Evolutionary conservation across 495 filamentous ascomycete genomes (phyloP).

Genomic region (Recurvomyces mirabilis): DNA sequence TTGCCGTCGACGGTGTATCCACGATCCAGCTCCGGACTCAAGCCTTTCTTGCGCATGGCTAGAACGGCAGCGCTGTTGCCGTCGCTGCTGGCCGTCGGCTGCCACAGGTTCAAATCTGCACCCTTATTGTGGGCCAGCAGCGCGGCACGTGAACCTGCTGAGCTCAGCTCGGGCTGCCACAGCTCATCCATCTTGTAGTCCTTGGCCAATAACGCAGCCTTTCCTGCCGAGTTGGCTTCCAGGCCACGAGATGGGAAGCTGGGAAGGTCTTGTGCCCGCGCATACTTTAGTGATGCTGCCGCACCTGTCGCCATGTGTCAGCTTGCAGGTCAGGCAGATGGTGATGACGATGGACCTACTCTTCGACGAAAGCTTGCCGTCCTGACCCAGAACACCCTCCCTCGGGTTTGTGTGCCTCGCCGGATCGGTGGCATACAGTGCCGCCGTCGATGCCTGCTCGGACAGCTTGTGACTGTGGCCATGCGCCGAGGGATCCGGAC

Average conservation of each 20-base stretch:
- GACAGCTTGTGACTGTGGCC: constrained; percentile 23
- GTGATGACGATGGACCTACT: constrained; percentile 28
- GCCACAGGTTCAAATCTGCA: constrained; percentile 40
- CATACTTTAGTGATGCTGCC: constrained; percentile 54
- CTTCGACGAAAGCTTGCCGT: constrained; percentile 44
- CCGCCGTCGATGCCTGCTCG: constrained; percentile 34
- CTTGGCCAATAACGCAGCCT: constrained; percentile 56
- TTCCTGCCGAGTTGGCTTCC: constrained; percentile 41
- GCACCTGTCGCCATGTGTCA: constrained; percentile 32
- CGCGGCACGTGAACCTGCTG: constrained; percentile 62
- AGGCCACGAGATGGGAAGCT: constrained; percentile 56
- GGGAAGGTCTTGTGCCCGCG: constrained; percentile 54
- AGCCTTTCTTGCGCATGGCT: constrained; percentile 39
- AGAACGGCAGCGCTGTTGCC: constrained; percentile 50
- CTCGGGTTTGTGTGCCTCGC: constrained; percentile 31
- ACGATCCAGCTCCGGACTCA: constrained; percentile 34
- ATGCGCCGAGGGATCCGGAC: constrained; percentile 33
- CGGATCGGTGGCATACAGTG: constrained; percentile 31
- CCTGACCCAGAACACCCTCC: constrained; percentile 31
- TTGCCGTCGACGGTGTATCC: constrained; percentile 38
- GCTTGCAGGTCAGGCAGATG: not conserved
- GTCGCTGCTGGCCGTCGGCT: constrained; percentile 35
- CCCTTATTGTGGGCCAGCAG: constrained; percentile 54
- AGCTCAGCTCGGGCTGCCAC: constrained; percentile 43
- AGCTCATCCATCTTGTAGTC: constrained; percentile 51